Evolutionary conservation across 2,329 filamentous ascomycete genomes (phyloP).

Genomic region (Lecanoromycetidae sp.): DNA sequence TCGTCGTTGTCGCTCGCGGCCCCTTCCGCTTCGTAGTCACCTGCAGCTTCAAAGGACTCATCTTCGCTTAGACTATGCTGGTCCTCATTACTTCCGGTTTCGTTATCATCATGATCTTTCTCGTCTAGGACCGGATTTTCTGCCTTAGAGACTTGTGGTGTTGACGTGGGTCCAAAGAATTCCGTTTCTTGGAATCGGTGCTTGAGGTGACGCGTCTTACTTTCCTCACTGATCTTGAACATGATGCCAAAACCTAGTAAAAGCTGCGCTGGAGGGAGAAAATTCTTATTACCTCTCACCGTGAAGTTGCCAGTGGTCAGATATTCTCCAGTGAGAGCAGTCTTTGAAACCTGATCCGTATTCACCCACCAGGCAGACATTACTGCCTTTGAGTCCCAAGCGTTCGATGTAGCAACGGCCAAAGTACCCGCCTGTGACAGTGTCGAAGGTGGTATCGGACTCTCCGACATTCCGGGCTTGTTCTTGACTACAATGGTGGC

Average conservation of each 20-base stretch:
- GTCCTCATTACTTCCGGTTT: neutral
- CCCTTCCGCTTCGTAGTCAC: constrained; percentile 18
- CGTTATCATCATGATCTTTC: neutral
- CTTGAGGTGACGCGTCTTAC: constrained; percentile 66
- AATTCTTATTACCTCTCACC: constrained; percentile 79
- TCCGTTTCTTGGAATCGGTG: constrained; percentile 40
- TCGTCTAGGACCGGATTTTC: neutral
- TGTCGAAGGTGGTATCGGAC: constrained; percentile 82
- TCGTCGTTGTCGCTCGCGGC: constrained; percentile 25
- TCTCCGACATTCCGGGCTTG: constrained; percentile 60
- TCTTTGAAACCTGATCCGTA: constrained; percentile 82
- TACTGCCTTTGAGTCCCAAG: constrained; percentile 92
- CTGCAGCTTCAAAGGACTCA: neutral
- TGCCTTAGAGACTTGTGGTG: neutral
- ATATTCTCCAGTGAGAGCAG: constrained; percentile 65
- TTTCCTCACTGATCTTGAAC: constrained; percentile 82
- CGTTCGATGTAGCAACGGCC: constrained; percentile 70
- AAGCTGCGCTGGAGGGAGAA: constrained; percentile 73
- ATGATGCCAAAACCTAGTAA: constrained; percentile 77
- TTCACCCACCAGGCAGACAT: constrained; percentile 97
- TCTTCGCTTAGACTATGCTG: neutral
- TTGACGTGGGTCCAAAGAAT: neutral
- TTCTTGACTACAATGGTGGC: constrained; percentile 86
- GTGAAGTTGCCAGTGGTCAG: constrained; percentile 67
- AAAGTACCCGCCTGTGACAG: constrained; percentile 80